phyloP scores from a whole-genome alignment of 345 rosid genomes.

The Salix caprea region DNA sequence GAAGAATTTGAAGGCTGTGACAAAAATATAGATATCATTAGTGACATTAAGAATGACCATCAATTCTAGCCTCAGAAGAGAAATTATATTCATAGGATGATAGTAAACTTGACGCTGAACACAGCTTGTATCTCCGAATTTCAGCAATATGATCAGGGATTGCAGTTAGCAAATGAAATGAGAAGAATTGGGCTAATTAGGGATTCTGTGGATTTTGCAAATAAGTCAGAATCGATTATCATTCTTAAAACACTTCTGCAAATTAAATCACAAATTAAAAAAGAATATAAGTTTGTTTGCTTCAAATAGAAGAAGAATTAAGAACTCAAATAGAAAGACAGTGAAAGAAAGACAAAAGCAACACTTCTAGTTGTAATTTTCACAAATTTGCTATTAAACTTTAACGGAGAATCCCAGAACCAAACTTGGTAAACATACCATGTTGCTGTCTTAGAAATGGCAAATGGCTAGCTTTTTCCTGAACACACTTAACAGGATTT shows the following conservation, averaged over 20 bases:
- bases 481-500: neutral
- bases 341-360: neutral
- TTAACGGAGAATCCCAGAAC: neutral
- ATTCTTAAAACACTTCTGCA: too few species aligned
- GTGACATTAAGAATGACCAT: neutral
- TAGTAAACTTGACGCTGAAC: neutral
- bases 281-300: neutral
- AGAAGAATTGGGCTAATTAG: neutral
- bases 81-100: neutral
- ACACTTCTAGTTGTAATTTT: neutral
- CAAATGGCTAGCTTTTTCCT: neutral
- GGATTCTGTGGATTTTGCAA: neutral
- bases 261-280: neutral
- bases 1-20: neutral
- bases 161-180: neutral
- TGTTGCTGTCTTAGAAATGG: neutral
- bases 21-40: neutral
- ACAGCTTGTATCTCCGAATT: neutral
- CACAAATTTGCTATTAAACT: neutral
- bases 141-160: neutral
- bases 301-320: neutral
- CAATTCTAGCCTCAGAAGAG: neutral
- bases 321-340: neutral
- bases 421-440: neutral
- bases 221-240: neutral